These are phyloP conservation scores for Cryphonectria radicalis DNA, from an alignment of 2,329 filamentous ascomycete genomes.

Conservation along the genomic window DNA sequence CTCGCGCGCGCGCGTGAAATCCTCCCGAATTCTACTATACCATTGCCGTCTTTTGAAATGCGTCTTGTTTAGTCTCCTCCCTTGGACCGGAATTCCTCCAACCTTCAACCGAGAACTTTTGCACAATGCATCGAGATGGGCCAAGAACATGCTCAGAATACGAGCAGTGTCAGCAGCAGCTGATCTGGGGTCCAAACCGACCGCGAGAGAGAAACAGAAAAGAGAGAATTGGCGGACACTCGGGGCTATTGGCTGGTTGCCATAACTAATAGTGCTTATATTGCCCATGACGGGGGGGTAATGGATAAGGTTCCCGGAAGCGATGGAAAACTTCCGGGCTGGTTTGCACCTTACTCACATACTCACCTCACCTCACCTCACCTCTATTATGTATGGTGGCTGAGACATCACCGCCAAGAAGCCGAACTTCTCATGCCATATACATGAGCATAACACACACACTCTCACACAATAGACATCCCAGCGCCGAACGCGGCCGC, in stretches of 20 bases:
- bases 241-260: neutral
- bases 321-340: neutral
- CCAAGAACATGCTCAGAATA: neutral
- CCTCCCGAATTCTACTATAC: neutral
- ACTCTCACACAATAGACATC: neutral
- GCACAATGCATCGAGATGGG: neutral
- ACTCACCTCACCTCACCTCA: neutral
- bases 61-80: neutral
- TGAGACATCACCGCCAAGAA: neutral
- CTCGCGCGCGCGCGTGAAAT: neutral
- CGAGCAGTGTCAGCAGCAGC: constrained; percentile 3
- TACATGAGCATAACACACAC: neutral
- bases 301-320: neutral
- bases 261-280: neutral
- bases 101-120: neutral
- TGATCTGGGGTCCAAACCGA: neutral
- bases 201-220: no score
- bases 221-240: neutral
- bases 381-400: neutral
- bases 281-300: neutral
- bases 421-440: neutral
- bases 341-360: neutral
- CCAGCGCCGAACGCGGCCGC: neutral
- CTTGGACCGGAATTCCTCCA: neutral
- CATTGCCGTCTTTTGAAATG: neutral